These are phyloP conservation scores for Starmerella sirachaensis DNA, from an alignment of 805 yeast genomes.

Conservation along the genomic window DNA sequence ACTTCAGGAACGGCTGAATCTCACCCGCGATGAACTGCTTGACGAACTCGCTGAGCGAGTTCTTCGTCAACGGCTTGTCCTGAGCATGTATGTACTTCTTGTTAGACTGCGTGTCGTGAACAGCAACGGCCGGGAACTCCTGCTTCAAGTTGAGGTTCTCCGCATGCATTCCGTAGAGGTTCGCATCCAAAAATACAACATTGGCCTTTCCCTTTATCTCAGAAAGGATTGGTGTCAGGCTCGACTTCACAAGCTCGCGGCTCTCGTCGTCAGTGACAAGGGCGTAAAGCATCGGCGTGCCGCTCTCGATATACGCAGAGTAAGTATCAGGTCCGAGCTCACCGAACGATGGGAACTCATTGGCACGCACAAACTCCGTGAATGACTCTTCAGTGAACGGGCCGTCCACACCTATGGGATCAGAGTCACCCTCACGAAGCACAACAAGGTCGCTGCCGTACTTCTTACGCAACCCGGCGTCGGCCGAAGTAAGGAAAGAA, in stretches of 20 bases:
- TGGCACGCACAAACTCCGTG: constrained; percentile 41
- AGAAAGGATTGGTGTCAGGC: constrained; percentile 55
- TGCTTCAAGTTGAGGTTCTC: constrained; percentile 66
- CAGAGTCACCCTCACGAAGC: constrained; percentile 28
- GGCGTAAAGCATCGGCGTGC: constrained; percentile 74
- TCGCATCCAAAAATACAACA: constrained; percentile 81
- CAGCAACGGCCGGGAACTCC: constrained; percentile 79
- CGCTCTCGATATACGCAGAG: constrained; percentile 56
- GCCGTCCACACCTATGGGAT: constrained; percentile 19
- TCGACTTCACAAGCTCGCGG: constrained; percentile 42
- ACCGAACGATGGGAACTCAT: constrained; percentile 73
- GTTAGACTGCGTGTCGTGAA: constrained; percentile 60
- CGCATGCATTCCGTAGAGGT: constrained; percentile 73
- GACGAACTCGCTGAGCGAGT: constrained; percentile 50
- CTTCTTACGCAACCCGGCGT: constrained; percentile 30
- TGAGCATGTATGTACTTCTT: constrained; percentile 71
- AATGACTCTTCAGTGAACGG: constrained; percentile 31
- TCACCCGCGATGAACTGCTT: constrained; percentile 51
- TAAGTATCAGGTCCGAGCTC: constrained; percentile 76
- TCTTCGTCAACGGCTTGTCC: constrained; percentile 37
- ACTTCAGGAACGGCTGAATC: constrained; percentile 61
- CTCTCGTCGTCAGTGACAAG: constrained; percentile 65
- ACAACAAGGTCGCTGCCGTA: constrained; percentile 37
- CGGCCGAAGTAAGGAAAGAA: constrained; percentile 40
- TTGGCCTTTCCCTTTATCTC: constrained; percentile 66